Base-by-base conservation (phyloP, 768 basidiomycete genomes). In the Psilocybe azurescens region DNA sequence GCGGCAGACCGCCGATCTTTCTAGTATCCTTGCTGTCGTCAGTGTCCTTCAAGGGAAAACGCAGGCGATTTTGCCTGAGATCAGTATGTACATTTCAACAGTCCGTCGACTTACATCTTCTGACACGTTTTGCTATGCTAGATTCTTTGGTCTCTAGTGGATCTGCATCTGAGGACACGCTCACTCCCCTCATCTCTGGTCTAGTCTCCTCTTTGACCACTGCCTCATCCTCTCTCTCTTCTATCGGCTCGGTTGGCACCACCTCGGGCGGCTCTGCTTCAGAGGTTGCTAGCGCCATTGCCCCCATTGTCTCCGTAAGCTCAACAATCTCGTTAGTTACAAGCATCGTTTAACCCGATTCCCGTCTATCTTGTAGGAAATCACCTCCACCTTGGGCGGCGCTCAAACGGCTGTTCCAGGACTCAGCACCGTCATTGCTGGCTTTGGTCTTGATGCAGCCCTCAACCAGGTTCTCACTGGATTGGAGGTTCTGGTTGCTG, bases 401-500 rank as follows among this genome's bases (percentile, higher is more conserved):
- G 55, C 55, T n/a, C 29, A 28, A 8, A 32, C n/a, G 7, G 55
- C 55, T 29, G 44, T 56, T 46, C 55, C 55, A 41, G 55, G 20
- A 10, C 39, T 56, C 18, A 46, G 39, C 39, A 29, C 38, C 14
- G 44, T 56, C 16, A 16, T 56, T 3, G 44, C 14, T 4, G 14
- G 4, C 20, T 30, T 56, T 14, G 55, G 55, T 44, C 13, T 56
- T 18, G 55, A 56, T 11, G 55, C 41, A 9, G 47, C 47, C 11
- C 20, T 56, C 20, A 56, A 56, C 28, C 41, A 32, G 5, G 38
- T 56, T 46, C 55, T 56, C 44, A 46, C 47, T 13, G 41, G 47
- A 32, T 24, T 56, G 14, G 55, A 56, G 16, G 28, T 46, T 24
- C 41, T 56, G 24, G 28, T 56, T 30, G 55, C 41, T 46, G 55